Conservation (phyloP, 768 basidiomycete species). For the Leccinum uliginosum region DNA sequence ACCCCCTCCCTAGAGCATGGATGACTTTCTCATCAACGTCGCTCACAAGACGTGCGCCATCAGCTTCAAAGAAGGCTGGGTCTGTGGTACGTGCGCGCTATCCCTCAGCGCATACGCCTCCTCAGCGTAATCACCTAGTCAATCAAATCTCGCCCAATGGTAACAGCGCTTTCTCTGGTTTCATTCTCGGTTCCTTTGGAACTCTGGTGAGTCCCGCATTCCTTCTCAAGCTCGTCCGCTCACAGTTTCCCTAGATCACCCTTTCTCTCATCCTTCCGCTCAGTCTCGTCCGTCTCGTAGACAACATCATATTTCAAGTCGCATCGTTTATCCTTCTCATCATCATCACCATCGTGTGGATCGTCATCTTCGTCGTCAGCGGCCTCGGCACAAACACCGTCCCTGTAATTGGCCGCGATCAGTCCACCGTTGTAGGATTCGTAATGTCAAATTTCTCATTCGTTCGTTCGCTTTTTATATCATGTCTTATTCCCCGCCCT, state of each 20-base stretch:
- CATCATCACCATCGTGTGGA: constrained; percentile 18
- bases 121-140: constrained; percentile 9
- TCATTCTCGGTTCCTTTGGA: constrained; percentile 22
- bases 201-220: constrained; percentile 11
- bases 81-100: constrained; percentile 16
- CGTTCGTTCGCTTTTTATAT: constrained; percentile 5
- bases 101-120: background rate
- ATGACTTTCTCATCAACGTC: constrained; percentile 19
- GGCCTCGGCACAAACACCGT: constrained; percentile 11
- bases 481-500: background rate
- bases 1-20: constrained; percentile 17
- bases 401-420: constrained; percentile 15
- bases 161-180: constrained; percentile 17
- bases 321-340: constrained; percentile 20
- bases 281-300: constrained; percentile 22
- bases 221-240: background rate
- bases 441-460: constrained; percentile 24
- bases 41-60: constrained; percentile 25
- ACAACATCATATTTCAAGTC: constrained; percentile 23
- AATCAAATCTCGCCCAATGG: constrained; percentile 4
- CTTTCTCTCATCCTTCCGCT: constrained; percentile 18
- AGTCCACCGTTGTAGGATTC: constrained; percentile 22
- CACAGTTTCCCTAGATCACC: constrained; percentile 14
- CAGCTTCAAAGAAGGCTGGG: constrained; percentile 20
- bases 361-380: constrained; percentile 10